Evolutionary conservation across 768 basidiomycete species (phyloP).

Genomic region (Mycena pura): DNA sequence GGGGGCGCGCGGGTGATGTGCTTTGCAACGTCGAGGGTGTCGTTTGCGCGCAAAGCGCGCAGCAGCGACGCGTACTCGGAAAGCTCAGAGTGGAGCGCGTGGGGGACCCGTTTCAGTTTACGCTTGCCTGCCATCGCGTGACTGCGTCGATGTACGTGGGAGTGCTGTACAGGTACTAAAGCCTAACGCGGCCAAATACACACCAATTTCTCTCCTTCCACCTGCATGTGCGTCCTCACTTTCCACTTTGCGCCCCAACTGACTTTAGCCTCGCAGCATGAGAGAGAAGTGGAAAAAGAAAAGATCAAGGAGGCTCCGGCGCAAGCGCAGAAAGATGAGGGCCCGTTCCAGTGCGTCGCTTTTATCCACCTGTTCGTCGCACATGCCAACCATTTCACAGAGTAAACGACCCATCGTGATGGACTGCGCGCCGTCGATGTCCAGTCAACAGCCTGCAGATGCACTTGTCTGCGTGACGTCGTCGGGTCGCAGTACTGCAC

Average conservation of each 20-base stretch:
- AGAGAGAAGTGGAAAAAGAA: slow-evolving; percentile 99
- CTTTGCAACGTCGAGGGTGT: slow-evolving; percentile 61
- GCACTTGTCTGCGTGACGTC: slow-evolving; percentile 19
- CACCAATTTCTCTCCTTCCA: slow-evolving; percentile 3
- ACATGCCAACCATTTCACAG: neutral
- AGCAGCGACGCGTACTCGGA: slow-evolving; percentile 72
- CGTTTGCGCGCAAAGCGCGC: slow-evolving; percentile 64
- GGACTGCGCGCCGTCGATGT: slow-evolving; percentile 18
- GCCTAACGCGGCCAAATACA: neutral
- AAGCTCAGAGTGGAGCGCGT: slow-evolving; percentile 66
- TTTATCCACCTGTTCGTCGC: neutral
- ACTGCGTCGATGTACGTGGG: neutral
- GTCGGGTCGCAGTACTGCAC: slow-evolving; percentile 14
- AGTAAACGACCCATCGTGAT: slow-evolving; percentile 23
- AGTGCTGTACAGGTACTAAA: too few species aligned
- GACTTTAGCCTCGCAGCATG: slow-evolving; percentile 55
- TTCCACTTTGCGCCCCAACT: neutral
- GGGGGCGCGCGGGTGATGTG: slow-evolving; percentile 50
- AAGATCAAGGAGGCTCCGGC: slow-evolving; percentile 89
- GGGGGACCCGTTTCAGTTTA: slow-evolving; percentile 55
- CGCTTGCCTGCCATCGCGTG: slow-evolving; percentile 33
- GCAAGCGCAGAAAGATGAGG: slow-evolving; percentile 96
- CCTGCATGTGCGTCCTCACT: slow-evolving; percentile 2
- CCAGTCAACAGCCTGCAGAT: slow-evolving; percentile 19
- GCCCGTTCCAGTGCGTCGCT: slow-evolving; percentile 84